phyloP scores from a whole-genome alignment of 805 yeast genomes.

The Saccharomycopsis olivae region DNA sequence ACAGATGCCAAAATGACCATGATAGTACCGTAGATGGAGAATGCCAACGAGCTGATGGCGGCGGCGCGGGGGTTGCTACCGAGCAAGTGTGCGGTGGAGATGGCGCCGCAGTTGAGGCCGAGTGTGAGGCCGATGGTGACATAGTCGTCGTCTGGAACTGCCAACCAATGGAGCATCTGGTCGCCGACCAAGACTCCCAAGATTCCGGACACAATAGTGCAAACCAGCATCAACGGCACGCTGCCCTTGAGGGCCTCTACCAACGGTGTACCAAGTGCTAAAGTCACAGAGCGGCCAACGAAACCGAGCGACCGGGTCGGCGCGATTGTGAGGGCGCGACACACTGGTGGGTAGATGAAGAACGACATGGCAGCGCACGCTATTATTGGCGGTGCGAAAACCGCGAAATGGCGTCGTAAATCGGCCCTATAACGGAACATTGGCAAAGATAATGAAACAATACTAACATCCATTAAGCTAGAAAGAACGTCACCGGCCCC shows the following conservation, averaged over 20 bases:
- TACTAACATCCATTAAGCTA: conserved; percentile 65
- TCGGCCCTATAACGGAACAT: conserved; percentile 67
- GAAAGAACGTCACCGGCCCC: conserved; percentile 75
- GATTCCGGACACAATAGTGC: conserved; percentile 69
- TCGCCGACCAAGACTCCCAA: conserved; percentile 60
- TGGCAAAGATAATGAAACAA: conserved; percentile 66
- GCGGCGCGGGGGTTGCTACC: conserved; percentile 71
- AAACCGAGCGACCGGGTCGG: conserved; percentile 57
- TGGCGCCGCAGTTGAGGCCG: conserved; percentile 75
- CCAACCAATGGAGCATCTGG: conserved; percentile 33
- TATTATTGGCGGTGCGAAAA: conserved; percentile 49
- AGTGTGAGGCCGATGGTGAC: conserved; percentile 67
- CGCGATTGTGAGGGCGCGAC: conserved; percentile 55
- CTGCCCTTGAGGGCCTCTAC: conserved; percentile 60
- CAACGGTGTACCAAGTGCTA: conserved; percentile 72
- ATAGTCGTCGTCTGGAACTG: conserved; percentile 52
- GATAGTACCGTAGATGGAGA: conserved; percentile 60
- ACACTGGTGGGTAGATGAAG: conserved; percentile 60
- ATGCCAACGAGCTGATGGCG: conserved; percentile 62
- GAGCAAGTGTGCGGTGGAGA: conserved; percentile 67
- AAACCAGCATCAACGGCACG: conserved; percentile 62
- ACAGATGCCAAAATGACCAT: conserved; percentile 64
- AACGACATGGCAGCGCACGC: conserved; percentile 46
- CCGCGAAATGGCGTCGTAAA: conserved; percentile 45
- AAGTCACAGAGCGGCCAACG: conserved; percentile 69